A percentile compares a stretch with the other conserved stretches of the same genome.
Evolutionary conservation across 192 early-diverging fungal species (phyloP).

Genomic region (Bifiguratus adelaidae): DNA sequence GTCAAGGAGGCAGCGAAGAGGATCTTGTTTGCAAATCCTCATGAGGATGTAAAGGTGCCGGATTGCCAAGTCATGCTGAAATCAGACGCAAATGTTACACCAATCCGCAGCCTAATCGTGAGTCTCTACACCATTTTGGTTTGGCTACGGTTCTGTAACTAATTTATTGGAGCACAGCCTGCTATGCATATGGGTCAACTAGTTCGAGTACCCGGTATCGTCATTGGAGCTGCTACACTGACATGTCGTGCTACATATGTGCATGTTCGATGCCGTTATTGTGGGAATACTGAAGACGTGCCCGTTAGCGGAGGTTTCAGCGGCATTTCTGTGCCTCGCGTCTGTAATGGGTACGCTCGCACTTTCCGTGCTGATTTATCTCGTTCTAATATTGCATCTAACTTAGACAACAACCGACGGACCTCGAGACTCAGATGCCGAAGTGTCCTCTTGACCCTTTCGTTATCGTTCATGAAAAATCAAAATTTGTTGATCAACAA

Average conservation of each 20-base stretch:
- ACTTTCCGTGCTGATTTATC: not conserved
- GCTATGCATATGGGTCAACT: slow-evolving; percentile 69
- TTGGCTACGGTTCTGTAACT: not conserved
- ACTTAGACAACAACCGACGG: not conserved
- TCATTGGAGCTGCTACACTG: slow-evolving; percentile 85
- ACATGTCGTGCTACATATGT: slow-evolving; percentile 82
- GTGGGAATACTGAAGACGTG: slow-evolving; percentile 72
- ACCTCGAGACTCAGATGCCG: slow-evolving; percentile 12
- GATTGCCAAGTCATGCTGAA: slow-evolving; percentile 85
- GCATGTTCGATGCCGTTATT: slow-evolving; percentile 81
- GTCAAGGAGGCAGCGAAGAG: slow-evolving; percentile 66
- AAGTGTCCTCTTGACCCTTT: slow-evolving; percentile 76
- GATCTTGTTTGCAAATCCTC: slow-evolving; percentile 46
- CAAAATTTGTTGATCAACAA: slow-evolving; percentile 94
- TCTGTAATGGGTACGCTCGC: slow-evolving; percentile 65
- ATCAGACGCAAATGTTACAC: slow-evolving; percentile 77
- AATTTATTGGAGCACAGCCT: not conserved
- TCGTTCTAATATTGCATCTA: not conserved
- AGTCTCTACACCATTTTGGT: slow-evolving; percentile 5
- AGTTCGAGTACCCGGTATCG: slow-evolving; percentile 91
- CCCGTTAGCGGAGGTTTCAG: slow-evolving; percentile 78
- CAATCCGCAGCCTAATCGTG: slow-evolving; percentile 86
- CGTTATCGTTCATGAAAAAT: slow-evolving; percentile 91
- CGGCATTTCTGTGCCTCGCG: slow-evolving; percentile 75
- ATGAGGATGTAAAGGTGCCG: slow-evolving; percentile 47